Conservation (phyloP, 1,139 yeast species). For the Hyphopichia fennica region DNA sequence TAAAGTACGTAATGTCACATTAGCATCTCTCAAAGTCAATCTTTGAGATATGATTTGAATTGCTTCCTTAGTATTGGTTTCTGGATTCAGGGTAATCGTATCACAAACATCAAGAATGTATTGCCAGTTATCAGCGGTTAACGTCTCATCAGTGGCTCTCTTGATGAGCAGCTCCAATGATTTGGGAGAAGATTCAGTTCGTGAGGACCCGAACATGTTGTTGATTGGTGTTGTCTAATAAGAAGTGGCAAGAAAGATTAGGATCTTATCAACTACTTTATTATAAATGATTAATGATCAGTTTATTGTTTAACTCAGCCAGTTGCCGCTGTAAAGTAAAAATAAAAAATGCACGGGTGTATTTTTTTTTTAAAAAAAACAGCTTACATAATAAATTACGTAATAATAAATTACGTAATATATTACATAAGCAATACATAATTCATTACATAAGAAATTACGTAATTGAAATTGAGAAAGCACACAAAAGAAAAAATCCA, state of each 20-base stretch:
- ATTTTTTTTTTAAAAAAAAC: too few relatives aligned
- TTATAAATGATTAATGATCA: too few relatives aligned
- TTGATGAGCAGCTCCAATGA: constrained; percentile 26
- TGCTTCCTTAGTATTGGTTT: constrained; percentile 54
- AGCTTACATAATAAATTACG: neutral
- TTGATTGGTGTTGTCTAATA: neutral
- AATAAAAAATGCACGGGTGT: too few relatives aligned
- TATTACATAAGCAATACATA: too few relatives aligned
- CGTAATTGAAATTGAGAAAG: too few relatives aligned
- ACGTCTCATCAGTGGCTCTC: constrained; percentile 83
- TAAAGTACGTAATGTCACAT: constrained; percentile 71
- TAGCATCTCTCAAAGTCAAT: constrained; percentile 68
- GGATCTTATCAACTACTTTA: too few relatives aligned
- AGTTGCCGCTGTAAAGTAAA: neutral
- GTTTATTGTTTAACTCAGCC: too few relatives aligned
- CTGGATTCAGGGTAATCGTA: constrained; percentile 71
- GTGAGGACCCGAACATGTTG: constrained; percentile 9
- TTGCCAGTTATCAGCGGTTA: constrained; percentile 85
- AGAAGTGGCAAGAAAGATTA: neutral
- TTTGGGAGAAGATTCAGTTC: neutral
- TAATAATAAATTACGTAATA: neutral
- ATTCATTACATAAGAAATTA: neutral
- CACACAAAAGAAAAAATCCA: too few relatives aligned
- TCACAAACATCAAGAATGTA: constrained; percentile 83
- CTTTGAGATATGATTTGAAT: constrained; percentile 51